Evolutionary conservation across 768 basidiomycete genomes (phyloP).

Genomic region (Kwoniella pini): DNA sequence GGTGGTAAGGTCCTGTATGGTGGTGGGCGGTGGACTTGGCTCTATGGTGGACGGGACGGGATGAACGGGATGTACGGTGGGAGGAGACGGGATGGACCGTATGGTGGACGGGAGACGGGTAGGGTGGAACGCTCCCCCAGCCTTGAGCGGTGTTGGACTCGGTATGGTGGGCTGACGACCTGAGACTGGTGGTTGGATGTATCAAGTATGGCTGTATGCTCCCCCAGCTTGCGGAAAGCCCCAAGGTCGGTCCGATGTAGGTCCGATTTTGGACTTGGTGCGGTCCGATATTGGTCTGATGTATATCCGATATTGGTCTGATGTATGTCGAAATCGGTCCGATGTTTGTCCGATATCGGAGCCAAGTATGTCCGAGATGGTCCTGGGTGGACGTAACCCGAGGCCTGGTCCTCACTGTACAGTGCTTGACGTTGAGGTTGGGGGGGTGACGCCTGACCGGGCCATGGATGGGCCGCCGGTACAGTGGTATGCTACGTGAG

Average conservation of each 20-base stretch:
- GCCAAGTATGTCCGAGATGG: neutral
- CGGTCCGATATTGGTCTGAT: too few relatives aligned
- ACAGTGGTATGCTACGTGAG: too few relatives aligned
- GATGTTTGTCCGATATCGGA: neutral
- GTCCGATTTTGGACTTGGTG: neutral
- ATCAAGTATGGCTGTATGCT: neutral
- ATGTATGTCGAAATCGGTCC: too few relatives aligned
- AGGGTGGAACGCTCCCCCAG: neutral
- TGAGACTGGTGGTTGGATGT: neutral
- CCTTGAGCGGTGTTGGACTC: neutral
- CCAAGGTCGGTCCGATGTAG: too few relatives aligned
- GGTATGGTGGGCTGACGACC: neutral
- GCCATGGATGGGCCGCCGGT: too few relatives aligned
- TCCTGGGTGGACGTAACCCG: neutral
- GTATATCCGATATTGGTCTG: too few relatives aligned
- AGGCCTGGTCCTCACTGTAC: neutral
- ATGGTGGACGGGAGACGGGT: constrained; percentile 49
- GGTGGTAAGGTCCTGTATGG: neutral
- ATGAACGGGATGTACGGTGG: constrained; percentile 35
- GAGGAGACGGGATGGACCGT: constrained; percentile 26
- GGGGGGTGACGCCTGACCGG: neutral
- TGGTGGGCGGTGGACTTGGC: neutral
- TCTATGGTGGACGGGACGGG: neutral
- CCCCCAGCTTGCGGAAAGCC: neutral
- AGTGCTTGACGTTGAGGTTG: neutral